These are phyloP conservation scores for Heteromeles arbutifolia DNA, from an alignment of 306 rosid species.

Conservation along the genomic window DNA sequence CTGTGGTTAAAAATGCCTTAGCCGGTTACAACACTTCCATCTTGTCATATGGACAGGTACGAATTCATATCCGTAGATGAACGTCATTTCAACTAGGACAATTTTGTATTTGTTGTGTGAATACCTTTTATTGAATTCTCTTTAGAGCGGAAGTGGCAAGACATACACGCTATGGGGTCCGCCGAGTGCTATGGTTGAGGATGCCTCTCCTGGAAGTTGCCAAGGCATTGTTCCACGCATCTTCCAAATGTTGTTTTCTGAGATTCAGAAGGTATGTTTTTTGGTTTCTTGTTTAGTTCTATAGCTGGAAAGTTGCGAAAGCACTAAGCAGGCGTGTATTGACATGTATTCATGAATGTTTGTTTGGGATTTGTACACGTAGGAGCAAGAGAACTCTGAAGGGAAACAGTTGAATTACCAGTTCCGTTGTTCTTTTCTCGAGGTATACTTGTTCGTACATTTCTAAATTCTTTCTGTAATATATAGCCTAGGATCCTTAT, in stretches of 20 bases:
- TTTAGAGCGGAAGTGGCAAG: slow-evolving; percentile 88
- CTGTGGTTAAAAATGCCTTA: slow-evolving; percentile 70
- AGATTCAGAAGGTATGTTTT: slow-evolving; percentile 64
- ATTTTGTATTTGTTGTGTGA: not conserved
- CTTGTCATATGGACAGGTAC: slow-evolving; percentile 89
- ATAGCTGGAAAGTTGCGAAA: not conserved
- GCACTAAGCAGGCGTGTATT: not conserved
- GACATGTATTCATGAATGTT: slow-evolving; percentile 4
- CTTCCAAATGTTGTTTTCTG: slow-evolving; percentile 66
- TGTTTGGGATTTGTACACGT: slow-evolving; percentile 14
- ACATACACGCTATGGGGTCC: slow-evolving; percentile 97
- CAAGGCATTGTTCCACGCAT: slow-evolving; percentile 87
- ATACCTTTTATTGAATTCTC: slow-evolving; percentile 3
- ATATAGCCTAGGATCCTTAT: not conserved
- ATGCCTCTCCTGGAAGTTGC: slow-evolving; percentile 36
- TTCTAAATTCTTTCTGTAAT: not conserved
- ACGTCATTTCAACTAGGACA: not conserved
- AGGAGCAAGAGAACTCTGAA: slow-evolving; percentile 66
- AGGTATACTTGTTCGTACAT: slow-evolving; percentile 36
- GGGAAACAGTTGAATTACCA: slow-evolving; percentile 78
- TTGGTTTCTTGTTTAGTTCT: not conserved
- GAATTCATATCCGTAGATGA: not conserved
- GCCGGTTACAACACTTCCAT: slow-evolving; percentile 88
- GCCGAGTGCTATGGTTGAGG: slow-evolving; percentile 76
- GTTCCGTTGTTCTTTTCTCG: slow-evolving; percentile 89